Conservation (phyloP, 805 yeast species). For the Lipomyces spencermartinsiae region DNA sequence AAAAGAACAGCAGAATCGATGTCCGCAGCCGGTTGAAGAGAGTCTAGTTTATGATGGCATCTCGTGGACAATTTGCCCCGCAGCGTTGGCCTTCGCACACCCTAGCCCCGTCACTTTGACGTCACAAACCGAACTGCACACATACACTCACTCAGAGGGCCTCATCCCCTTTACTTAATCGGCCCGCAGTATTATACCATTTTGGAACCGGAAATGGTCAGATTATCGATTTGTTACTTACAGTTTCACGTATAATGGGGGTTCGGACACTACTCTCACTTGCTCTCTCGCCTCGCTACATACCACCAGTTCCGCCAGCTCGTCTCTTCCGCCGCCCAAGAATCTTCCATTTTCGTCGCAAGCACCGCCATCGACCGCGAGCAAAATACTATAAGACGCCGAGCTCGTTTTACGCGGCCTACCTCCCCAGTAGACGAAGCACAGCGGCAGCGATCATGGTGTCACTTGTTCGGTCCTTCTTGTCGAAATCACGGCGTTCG, state of each 20-base stretch:
- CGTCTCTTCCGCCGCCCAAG: slow-evolving; percentile 16
- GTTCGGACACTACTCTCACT: not conserved
- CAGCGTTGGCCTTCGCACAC: not conserved
- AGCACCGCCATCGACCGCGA: slow-evolving; percentile 1
- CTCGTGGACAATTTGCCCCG: not conserved
- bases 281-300: slow-evolving; percentile 23
- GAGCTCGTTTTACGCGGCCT: not conserved
- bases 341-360: not conserved
- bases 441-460: slow-evolving; percentile 12
- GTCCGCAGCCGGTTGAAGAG: not conserved
- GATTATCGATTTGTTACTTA: not conserved
- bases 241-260: slow-evolving; percentile 9
- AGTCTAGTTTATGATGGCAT: not conserved
- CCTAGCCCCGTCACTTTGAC: slow-evolving; percentile 4
- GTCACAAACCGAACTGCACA: not conserved
- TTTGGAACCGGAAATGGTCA: not conserved
- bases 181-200: not conserved
- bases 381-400: not conserved
- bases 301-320: slow-evolving; percentile 26
- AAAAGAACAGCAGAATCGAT: not conserved
- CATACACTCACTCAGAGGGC: not conserved
- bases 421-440: not conserved
- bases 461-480: slow-evolving; percentile 3
- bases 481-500: slow-evolving; percentile 20
- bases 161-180: not conserved